Evolutionary conservation across 164 flowering plant species (phyloP), one percentile per base, ranked within the genome.

Genomic region (Buxus sempervirens): DNA sequence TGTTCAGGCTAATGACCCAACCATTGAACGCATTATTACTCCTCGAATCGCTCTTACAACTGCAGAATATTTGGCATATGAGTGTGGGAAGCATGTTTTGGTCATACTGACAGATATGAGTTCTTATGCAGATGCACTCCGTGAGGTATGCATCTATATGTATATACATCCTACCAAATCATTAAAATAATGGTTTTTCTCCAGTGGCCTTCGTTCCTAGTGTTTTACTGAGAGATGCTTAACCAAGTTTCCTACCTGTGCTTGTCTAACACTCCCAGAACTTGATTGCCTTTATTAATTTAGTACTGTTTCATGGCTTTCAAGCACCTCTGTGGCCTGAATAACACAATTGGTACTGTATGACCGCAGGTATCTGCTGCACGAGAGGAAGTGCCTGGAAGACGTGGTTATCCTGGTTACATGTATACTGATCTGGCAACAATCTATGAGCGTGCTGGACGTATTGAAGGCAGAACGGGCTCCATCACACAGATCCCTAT

Each of bases 331-430:
- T 6, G 14, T 22, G 42, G 25, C 42, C 27, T 36, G 23, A 62
- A 12, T 58, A 6, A 64, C 59, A 57, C 38, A 4, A 27, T 41
- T 25, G 9, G 22, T 69, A 64, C 60, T 57, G 7, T 32, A 32
- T 32, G 41, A 23, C 23, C 69, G 28, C 81, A 95, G 99, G 98
- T 95, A n/a, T 95, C 98, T 84, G 99, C 99, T 76, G 99, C 99
- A 32, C 82, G 99, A 62, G 99, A 95, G 68, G 99, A 95, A 84
- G 99, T 95, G 60, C 99, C 99, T 26, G 97, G 99, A 73, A 88
- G 98, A 62, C 97, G 98, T 88, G 99, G 99, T 14, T 92, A 95
- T 80, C 99, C 99, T 69, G 98, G 99, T 67, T 90, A 92, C 73
- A 95, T 95, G 99, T 92, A 95, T 63, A 95, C 99, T 66, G 97